A percentile compares a stretch with the other conserved stretches of the same genome.
Conservation (phyloP, 2,329 filamentous ascomycete species). For the Venturia oleaginea region DNA sequence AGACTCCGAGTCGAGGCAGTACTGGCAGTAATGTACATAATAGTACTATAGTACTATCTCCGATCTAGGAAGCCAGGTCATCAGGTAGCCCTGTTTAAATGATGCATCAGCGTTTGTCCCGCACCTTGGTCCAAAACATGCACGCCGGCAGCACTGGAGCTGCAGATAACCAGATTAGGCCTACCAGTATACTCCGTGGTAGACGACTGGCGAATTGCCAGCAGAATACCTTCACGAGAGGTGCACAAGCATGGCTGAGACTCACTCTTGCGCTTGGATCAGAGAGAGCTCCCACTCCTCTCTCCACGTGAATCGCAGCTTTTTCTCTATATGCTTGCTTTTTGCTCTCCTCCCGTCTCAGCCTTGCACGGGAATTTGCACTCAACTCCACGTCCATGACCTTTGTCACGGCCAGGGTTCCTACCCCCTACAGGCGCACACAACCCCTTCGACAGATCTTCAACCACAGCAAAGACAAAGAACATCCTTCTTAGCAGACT, state of each 20-base stretch:
- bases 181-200: too few relatives aligned
- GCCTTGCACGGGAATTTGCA: not conserved
- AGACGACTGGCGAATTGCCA: not conserved
- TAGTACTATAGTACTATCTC: too few relatives aligned
- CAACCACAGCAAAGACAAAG: not conserved
- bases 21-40: too few relatives aligned
- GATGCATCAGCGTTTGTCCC: not conserved
- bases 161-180: not conserved
- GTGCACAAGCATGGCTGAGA: not conserved
- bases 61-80: not conserved
- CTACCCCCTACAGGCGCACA: not conserved
- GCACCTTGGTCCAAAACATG: not conserved
- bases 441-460: not conserved
- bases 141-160: not conserved
- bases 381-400: not conserved
- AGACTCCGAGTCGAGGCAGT: not conserved
- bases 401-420: not conserved
- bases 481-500: not conserved
- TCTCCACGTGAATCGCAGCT: too few relatives aligned
- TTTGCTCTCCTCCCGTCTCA: not conserved
- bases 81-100: not conserved
- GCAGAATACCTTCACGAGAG: not conserved
- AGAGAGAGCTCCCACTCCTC: not conserved
- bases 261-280: not conserved
- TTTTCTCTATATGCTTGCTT: not conserved